Conservation (phyloP, 2,329 filamentous ascomycete species). For the Colletotrichum lindemuthianum region DNA sequence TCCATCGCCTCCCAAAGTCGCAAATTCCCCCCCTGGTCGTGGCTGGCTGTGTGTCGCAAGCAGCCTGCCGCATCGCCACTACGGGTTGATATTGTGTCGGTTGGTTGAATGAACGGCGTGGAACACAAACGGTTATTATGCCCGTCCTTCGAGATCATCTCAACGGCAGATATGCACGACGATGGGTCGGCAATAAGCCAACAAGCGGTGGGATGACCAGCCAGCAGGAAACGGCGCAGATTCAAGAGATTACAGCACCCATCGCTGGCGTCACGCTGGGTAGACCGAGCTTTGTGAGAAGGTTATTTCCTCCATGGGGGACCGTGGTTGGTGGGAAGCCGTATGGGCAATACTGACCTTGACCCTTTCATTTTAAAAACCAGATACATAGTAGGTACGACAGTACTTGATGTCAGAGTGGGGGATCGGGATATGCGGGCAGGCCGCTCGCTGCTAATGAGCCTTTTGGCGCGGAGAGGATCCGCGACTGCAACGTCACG, state of each 20-base stretch:
- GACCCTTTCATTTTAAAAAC: slow-evolving; percentile 36
- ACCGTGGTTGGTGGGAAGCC: slow-evolving; percentile 30
- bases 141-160: background rate
- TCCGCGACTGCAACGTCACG: slow-evolving; percentile 33
- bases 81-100: background rate
- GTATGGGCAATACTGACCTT: slow-evolving; percentile 18
- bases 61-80: slow-evolving; percentile 1
- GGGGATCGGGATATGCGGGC: slow-evolving; percentile 27
- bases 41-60: background rate
- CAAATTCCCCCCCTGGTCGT: background rate
- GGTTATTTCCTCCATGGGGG: slow-evolving; percentile 31
- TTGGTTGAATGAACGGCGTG: slow-evolving; percentile 7
- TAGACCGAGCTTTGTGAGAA: slow-evolving; percentile 27
- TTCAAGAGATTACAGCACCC: slow-evolving; percentile 21
- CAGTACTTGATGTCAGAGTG: slow-evolving; percentile 31
- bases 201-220: slow-evolving; percentile 20
- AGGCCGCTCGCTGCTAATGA: slow-evolving; percentile 15
- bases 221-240: slow-evolving; percentile 24
- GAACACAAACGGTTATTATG: slow-evolving; percentile 12
- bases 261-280: slow-evolving; percentile 26
- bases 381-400: slow-evolving; percentile 15
- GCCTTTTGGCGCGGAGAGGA: slow-evolving; percentile 27
- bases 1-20: background rate
- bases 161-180: slow-evolving; percentile 8
- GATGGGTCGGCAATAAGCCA: slow-evolving; percentile 8